Base-by-base conservation (phyloP, 2,329 filamentous ascomycete genomes). In the Purpureocillium takamizusanense region DNA sequence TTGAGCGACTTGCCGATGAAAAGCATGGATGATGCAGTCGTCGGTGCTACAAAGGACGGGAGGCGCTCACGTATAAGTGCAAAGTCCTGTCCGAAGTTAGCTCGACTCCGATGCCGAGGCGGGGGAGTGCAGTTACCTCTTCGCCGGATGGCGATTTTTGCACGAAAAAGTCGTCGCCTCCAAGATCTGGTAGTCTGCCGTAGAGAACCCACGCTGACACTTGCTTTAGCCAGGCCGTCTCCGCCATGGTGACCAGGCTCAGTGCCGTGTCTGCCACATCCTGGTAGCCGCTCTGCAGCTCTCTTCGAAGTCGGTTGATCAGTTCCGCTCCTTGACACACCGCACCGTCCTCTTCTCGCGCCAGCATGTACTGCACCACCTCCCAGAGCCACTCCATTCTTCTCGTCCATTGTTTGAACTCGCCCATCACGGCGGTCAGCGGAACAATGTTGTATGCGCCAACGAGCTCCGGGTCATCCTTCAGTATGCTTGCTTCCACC, bases 391-490 rank as follows among this genome's bases (percentile, higher is more conserved):
- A 97, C 51, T 89, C 81, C 69, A 97, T 75, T 28, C 81, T 72
- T 50, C 86, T 75, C 34, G 75, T 83, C 90, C 90, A 97, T 32
- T 76, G 82, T n/a, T 83, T 79, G 52, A 97, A 95, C 53, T 92
- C 83, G 5, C 74, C 76, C 21, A 94, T 79, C 15, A 97, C 74
- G 2, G 81, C 82, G 36, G 92, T 94, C 49, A 98, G 63, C 3
- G 92, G 90, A 16, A 97, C 90, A 45, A 95, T 94, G 44, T 90
- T 83, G 57, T 95, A 95, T 1, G 86, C 90, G 31, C 90, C 90
- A 2, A 97, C 90, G 42, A 86, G 76, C 7, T 69, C 76, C 2
- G 88, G 74, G 65, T 95, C 87, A 51, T 79, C 77, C 33, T 71
- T 74, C 36, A 97, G 64, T 18, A 98, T 84, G 11, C 73, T 73